Conservation (phyloP, 2,329 filamentous ascomycete species). For the Botrytis elliptica region DNA sequence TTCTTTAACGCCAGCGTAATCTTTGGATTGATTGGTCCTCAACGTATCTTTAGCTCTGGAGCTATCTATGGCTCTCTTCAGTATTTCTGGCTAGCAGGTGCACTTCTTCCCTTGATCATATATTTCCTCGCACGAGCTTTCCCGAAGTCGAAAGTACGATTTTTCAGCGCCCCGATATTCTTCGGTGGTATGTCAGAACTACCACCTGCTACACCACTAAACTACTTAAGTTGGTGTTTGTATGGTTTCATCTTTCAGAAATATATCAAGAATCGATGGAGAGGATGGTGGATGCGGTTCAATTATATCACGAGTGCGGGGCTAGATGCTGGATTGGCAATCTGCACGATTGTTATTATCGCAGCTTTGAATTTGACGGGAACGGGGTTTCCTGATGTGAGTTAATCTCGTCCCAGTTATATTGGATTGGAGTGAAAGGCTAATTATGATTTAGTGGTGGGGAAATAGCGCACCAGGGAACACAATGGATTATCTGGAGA, state of each 20-base stretch:
- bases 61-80: conserved; percentile 63
- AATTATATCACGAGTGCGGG: conserved; percentile 74
- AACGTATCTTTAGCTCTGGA: conserved; percentile 43
- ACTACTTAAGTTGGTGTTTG: conserved; percentile 66
- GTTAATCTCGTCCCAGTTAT: neutral
- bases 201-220: conserved; percentile 68
- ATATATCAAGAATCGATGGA: conserved; percentile 61
- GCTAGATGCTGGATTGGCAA: conserved; percentile 65
- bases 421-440: neutral
- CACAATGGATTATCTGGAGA: conserved; percentile 28
- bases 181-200: conserved; percentile 21
- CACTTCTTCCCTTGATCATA: conserved; percentile 58
- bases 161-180: conserved; percentile 22
- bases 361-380: conserved; percentile 62
- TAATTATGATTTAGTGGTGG: conserved; percentile 55
- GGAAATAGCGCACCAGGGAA: conserved; percentile 49
- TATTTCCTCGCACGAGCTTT: conserved; percentile 54
- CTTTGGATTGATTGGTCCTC: conserved; percentile 71
- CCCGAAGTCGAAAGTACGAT: conserved; percentile 58
- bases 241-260: conserved; percentile 69
- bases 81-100: conserved; percentile 71
- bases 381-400: conserved; percentile 52
- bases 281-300: conserved; percentile 75
- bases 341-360: conserved; percentile 69
- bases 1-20: conserved; percentile 67